Evolutionary conservation across 78 protist genomes (phyloP), one percentile per base, ranked within the genome.

Genomic region (Planoprotostelium fungivorum): DNA sequence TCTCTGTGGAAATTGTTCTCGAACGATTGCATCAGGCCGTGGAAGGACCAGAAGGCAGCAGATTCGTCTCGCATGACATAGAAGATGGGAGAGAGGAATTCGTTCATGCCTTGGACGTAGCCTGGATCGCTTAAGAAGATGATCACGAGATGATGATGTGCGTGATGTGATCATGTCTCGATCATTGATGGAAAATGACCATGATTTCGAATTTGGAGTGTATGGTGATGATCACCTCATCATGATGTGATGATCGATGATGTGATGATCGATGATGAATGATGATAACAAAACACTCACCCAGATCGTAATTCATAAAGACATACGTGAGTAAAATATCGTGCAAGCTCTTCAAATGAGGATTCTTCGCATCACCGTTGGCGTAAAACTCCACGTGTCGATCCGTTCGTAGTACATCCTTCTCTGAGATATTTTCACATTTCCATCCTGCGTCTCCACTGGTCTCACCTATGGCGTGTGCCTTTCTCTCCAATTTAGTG

Each of bases 51-150:
- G 63, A 94, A 94, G 36, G 94, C 85, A 0, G 87, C 94, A 25
- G 88, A 84, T 0, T 86, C 90, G 85, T 91, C 89, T 35, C 84
- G 51, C 35, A 91, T 91, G n/a, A 94, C 92, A 0, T 88, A 38
- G 35, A 89, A 63, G 63, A 94, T 91, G 5, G 93, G 92, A 29
- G 94, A 63, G 10, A 94, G 87, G 16, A 94, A 16, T 87, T 94
- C 96, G 39, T 90, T 91, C 96, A 94, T 94, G 0, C 96, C 96
- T 37, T 94, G 96, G 1, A 94, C 94, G 28, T 94, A 94, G 23
- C 96, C 96, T 87, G 89, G 85, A 87, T 36, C 1, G 1, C 9
- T 10, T 34, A 9, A 36, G 36, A 87, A 38, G 1, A 16, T 51
- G 16, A 16, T 25, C 16, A 16, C 16, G 73, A 51, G 5, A 16